Evolutionary conservation across 352 stramenopile genomes (phyloP).

Genomic region (Phytophthora pisi): DNA sequence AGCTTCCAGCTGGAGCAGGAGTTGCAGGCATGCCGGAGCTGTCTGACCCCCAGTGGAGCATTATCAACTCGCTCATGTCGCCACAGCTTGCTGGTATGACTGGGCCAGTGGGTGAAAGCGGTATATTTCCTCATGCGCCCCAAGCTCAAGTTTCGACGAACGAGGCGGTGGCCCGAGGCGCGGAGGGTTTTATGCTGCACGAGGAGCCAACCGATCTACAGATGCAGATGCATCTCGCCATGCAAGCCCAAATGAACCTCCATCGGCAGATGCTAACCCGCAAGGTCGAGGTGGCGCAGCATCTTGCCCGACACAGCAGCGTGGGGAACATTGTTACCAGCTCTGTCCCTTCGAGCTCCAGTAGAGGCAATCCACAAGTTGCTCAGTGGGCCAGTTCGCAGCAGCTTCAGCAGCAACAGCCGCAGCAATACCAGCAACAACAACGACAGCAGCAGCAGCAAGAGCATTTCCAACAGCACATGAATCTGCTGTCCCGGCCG

Average conservation of each 20-base stretch:
- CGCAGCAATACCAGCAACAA: conserved; percentile 20
- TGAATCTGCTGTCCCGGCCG: conserved; percentile 23
- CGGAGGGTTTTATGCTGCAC: conserved; percentile 63
- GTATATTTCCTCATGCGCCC: conserved; percentile 17
- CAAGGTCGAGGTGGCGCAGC: conserved; percentile 84
- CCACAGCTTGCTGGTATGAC: conserved; percentile 57
- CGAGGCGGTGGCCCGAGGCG: conserved; percentile 35
- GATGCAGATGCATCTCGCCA: conserved; percentile 86
- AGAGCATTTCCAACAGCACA: conserved; percentile 29
- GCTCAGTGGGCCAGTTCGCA: conserved; percentile 19
- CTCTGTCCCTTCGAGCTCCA: conserved; percentile 25
- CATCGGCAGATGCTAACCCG: conserved; percentile 88
- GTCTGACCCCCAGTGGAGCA: conserved; percentile 78
- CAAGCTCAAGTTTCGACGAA: conserved; percentile 36
- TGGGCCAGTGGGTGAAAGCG: conserved; percentile 27
- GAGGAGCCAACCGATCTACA: conserved; percentile 70
- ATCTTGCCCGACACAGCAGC: conserved; percentile 44
- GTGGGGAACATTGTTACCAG: conserved; percentile 28
- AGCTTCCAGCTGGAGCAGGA: conserved; percentile 24
- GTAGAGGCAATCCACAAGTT: conserved; percentile 17
- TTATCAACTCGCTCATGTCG: conserved; percentile 81
- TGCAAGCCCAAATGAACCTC: conserved; percentile 90
- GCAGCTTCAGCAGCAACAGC: conserved; percentile 32
- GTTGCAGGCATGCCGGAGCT: conserved; percentile 45
- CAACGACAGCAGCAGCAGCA: conserved; percentile 21